phyloP scores from a whole-genome alignment of 176 grass and related monocot species.

The Phoenix dactylifera region DNA sequence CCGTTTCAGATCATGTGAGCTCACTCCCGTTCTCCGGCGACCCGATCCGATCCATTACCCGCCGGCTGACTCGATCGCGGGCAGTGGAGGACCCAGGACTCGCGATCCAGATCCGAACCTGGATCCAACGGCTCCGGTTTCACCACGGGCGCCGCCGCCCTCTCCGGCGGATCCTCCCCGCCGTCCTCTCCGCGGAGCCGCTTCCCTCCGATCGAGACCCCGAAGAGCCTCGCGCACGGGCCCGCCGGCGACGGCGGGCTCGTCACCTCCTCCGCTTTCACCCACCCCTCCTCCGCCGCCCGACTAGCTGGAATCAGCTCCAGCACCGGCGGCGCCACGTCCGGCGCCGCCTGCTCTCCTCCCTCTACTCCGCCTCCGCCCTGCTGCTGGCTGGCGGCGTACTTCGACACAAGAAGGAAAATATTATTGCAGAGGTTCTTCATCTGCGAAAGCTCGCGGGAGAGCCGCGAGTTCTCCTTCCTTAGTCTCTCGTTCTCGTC shows the following conservation, averaged over 20 bases:
- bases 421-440: conserved; percentile 87
- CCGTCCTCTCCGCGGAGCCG: conserved; percentile 27
- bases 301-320: conserved; percentile 45
- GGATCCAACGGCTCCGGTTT: conserved; percentile 43
- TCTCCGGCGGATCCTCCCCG: neutral
- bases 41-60: conserved; percentile 27
- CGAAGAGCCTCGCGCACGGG: conserved; percentile 42
- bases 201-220: conserved; percentile 64
- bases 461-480: conserved; percentile 53
- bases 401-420: conserved; percentile 70
- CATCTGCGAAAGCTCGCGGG: conserved; percentile 64
- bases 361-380: conserved; percentile 1
- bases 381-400: conserved; percentile 28
- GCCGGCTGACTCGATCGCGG: conserved; percentile 12
- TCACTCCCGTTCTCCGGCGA: neutral
- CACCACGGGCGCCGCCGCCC: conserved; percentile 11
- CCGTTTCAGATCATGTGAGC: too few species aligned
- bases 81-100: conserved; percentile 33
- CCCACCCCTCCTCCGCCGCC: neutral
- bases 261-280: conserved; percentile 4
- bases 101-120: conserved; percentile 7
- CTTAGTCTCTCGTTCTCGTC: conserved; percentile 60
- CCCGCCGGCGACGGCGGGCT: conserved; percentile 11
- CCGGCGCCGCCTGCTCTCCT: conserved; percentile 2
- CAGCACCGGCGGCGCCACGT: conserved; percentile 18